A percentile compares a stretch with the other conserved stretches of the same genome.
These are phyloP conservation scores for Candolleomyces eurysporus DNA, from an alignment of 768 basidiomycete species.

Conservation along the genomic window DNA sequence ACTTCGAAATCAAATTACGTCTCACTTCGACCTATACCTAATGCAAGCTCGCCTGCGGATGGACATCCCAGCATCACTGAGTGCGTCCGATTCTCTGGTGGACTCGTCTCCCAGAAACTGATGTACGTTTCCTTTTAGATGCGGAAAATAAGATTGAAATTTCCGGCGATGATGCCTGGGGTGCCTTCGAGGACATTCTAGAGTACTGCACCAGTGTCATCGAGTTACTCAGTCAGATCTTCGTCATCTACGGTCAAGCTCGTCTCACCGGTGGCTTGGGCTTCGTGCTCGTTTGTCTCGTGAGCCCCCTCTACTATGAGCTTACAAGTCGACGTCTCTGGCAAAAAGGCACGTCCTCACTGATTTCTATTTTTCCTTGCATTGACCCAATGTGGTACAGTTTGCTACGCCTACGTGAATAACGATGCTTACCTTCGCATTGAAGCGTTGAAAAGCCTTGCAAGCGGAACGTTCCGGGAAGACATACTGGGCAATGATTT, in stretches of 20 bases:
- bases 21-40: constrained; percentile 24
- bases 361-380: background rate
- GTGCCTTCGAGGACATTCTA: constrained; percentile 22
- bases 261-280: constrained; percentile 25
- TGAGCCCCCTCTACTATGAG: constrained; percentile 25
- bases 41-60: constrained; percentile 22
- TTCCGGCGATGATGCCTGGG: constrained; percentile 22
- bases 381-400: background rate
- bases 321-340: constrained; percentile 21
- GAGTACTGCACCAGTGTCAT: constrained; percentile 18
- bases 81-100: constrained; percentile 8
- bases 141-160: constrained; percentile 16
- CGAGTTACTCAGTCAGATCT: constrained; percentile 24
- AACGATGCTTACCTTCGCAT: constrained; percentile 29
- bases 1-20: constrained; percentile 17
- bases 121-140: constrained; percentile 14
- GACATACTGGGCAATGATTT: constrained; percentile 39
- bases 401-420: constrained; percentile 24
- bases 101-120: background rate
- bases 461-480: constrained; percentile 25
- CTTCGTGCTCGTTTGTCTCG: constrained; percentile 33
- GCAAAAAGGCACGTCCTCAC: constrained; percentile 23
- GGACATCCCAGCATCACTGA: constrained; percentile 24
- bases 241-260: constrained; percentile 29
- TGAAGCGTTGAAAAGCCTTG: constrained; percentile 28